Evolutionary conservation across 495 filamentous ascomycete species (phyloP).

Genomic region (Cercophora newfieldiana): DNA sequence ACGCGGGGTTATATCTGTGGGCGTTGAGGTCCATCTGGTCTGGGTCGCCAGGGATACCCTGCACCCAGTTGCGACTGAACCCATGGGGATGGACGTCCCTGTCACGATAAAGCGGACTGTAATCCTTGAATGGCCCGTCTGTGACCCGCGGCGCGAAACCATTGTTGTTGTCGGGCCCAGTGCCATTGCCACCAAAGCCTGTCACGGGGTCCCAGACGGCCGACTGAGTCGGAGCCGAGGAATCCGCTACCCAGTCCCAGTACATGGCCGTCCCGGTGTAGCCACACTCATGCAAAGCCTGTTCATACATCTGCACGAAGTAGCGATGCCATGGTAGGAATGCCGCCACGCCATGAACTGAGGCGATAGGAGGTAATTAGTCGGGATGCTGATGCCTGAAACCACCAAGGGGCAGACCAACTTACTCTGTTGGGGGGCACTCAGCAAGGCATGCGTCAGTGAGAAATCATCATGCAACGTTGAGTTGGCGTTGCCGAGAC

Average conservation of each 20-base stretch:
- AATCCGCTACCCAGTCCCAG: constrained; percentile 13
- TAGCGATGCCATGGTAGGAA: constrained; percentile 14
- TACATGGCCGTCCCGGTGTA: constrained; percentile 13
- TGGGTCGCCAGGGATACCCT: neutral
- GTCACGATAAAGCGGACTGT: neutral
- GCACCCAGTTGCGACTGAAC: constrained; percentile 1
- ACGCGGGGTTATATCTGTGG: neutral
- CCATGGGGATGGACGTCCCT: neutral
- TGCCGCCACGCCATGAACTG: neutral
- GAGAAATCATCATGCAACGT: constrained; percentile 8
- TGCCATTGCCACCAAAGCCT: constrained; percentile 12
- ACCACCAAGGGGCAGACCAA: neutral
- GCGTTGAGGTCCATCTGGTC: neutral
- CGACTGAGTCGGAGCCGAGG: neutral
- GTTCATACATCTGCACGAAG: constrained; percentile 3
- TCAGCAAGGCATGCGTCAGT: neutral
- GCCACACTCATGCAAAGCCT: neutral
- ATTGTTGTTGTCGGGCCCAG: constrained; percentile 5
- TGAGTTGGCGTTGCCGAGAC: neutral
- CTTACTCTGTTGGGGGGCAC: neutral
- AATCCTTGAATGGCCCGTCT: constrained; percentile 11
- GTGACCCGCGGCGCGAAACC: neutral
- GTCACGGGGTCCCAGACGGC: constrained; percentile 3
- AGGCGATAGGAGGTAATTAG: neutral
- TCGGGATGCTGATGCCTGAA: too few relatives aligned